Evolutionary conservation across 2,329 filamentous ascomycete genomes (phyloP), one percentile per base, ranked within the genome.

Genomic region (Periconia digitata): DNA sequence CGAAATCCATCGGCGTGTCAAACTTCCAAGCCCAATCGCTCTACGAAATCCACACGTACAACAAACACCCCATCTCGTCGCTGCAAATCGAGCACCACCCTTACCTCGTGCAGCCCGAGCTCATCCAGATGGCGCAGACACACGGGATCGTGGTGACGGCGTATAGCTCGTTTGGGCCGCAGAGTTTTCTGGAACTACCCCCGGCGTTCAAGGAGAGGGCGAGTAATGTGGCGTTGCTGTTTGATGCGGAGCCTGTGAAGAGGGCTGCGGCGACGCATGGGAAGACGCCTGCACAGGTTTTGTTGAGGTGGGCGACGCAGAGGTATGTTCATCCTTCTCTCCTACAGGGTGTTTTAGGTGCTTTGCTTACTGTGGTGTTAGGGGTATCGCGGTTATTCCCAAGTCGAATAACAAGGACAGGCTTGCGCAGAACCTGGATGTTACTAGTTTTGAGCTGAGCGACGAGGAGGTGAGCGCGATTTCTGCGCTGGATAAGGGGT

Each of bases 281-380:
- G 69, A 90, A 87, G 78, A 83, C 84, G 10, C 80, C 89, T 8
- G 86, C 88, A 12, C 90, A 95, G 79, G 79, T 95, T 29, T 79
- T 95, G 54, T 80, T 95, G 59, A 81, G 90, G 66, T 95, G 90
- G 90, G 83, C 89, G 32, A 95, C 89, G 8, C 90, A 95, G 80
- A 81, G 61, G 55, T 51, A 50, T 27, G 49, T 43, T 40, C 8
- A 8, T 41, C 10, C 6, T 16, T 8, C 22, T 10, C 15, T 42
- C n/a, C 15, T 20, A 40, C 18, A 34, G 13, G 15, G 15, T 44
- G 13, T 21, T 17, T 10, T 21, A 36, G 21, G 3, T 12, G 22
- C 16, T 24, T 24, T 21, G n/a, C 41, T 35, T 7, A 35, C 13
- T 86, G 12, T 81, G 55, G 86, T 81, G 67, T 42, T 35, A 58